A percentile compares a stretch with the other conserved stretches of the same genome.
Evolutionary conservation across 345 rosid genomes (phyloP).

Genomic region (Populus alba): DNA sequence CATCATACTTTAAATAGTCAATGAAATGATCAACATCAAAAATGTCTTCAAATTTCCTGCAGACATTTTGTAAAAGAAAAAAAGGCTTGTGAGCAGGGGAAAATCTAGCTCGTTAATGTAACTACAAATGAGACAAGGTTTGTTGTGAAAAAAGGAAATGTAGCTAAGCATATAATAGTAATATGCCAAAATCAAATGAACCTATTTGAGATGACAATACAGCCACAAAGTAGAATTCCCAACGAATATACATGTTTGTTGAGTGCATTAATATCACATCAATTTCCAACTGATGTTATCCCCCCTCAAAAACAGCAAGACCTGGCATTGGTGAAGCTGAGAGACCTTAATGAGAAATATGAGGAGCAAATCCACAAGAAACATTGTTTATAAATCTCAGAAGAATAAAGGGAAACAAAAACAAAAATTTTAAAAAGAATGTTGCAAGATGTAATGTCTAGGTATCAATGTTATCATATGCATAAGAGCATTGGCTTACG

Average conservation of each 20-base stretch:
- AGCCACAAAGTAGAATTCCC: background rate
- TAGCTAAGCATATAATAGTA: background rate
- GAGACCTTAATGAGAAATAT: background rate
- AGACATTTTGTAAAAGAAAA: background rate
- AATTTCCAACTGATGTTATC: background rate
- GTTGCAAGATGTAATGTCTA: background rate
- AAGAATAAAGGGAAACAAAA: background rate
- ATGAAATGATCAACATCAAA: constrained; percentile 97
- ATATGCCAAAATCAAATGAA: background rate
- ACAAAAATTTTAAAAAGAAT: background rate
- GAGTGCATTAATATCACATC: background rate
- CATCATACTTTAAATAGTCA: constrained; percentile 88
- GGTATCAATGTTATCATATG: background rate
- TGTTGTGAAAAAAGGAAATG: background rate
- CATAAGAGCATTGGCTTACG: constrained; percentile 44
- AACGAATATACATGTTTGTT: background rate
- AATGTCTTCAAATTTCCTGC: constrained; percentile 96
- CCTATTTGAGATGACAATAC: background rate
- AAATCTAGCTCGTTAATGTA: background rate
- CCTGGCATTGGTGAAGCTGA: background rate
- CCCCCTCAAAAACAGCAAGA: background rate
- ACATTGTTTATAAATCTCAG: background rate
- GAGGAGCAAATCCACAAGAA: background rate
- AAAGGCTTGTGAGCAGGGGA: background rate
- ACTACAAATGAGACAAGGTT: background rate